phyloP scores from a whole-genome alignment of 2,329 filamentous ascomycete species.

The Claviceps sp. region DNA sequence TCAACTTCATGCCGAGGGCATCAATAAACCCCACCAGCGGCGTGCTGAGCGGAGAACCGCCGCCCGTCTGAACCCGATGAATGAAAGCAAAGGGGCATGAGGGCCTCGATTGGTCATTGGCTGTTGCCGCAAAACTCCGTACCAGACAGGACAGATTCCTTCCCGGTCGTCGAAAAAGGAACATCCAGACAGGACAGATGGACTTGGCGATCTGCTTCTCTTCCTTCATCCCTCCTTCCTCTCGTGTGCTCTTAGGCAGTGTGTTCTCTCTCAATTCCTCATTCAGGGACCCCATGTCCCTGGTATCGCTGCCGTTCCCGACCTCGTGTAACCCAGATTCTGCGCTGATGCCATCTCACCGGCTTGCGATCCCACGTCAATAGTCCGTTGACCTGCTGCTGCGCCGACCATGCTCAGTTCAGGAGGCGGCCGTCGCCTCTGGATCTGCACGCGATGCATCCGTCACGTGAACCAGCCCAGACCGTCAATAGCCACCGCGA shows the following conservation, averaged over 20 bases:
- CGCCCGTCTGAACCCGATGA: too few relatives aligned
- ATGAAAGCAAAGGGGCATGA: too few relatives aligned
- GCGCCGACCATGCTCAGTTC: slow-evolving; percentile 15
- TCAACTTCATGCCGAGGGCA: too few relatives aligned
- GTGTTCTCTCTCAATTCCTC: not conserved
- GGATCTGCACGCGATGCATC: slow-evolving; percentile 51
- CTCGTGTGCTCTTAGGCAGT: not conserved
- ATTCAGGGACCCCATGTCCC: not conserved
- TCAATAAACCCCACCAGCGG: too few relatives aligned
- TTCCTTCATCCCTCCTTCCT: not conserved
- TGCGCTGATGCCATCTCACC: not conserved
- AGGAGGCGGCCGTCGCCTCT: slow-evolving; percentile 27
- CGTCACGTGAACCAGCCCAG: slow-evolving; percentile 22
- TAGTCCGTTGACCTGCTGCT: not conserved
- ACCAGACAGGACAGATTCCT: not conserved
- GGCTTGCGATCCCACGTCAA: not conserved
- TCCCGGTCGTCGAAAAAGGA: not conserved
- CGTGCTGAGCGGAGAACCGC: too few relatives aligned
- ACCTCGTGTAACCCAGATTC: not conserved
- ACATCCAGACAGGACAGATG: not conserved
- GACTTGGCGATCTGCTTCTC: not conserved
- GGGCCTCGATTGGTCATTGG: not conserved
- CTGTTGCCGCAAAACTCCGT: slow-evolving; percentile 3
- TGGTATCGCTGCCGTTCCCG: not conserved
- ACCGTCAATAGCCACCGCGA: slow-evolving; percentile 4